Base-by-base conservation (phyloP, 768 basidiomycete genomes). In the Mycena capillaripes region DNA sequence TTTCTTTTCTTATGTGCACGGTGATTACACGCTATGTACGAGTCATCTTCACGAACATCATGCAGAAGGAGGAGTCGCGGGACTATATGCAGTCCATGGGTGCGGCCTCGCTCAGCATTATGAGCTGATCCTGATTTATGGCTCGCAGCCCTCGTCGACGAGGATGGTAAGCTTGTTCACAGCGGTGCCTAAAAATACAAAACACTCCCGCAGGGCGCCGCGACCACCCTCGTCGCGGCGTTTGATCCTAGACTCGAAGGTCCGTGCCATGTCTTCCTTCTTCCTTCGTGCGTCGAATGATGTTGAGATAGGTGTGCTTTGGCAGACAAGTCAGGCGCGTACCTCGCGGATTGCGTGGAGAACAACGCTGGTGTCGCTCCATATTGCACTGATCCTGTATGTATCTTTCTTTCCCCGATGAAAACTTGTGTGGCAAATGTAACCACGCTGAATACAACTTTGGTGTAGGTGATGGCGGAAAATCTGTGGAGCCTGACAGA, bases 141-240 rank as follows among this genome's bases (percentile, higher is more conserved):
- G 2, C 55, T 23, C 32, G 2, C 32, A 56, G 55, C 21, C 32
- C 1, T 56, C 32, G 9, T 56, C 1, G 55, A 36, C 32, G 32
- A 21, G 11, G 55, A 56, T 10, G 55, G 55, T 27, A 9, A 36
- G 32, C 30, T 27, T 23, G 12, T 23, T 10, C 32, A 2, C 55
- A 36, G 27, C 32, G 5, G 4, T 21, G 10, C 21, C 21, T 42
- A 23, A 27, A 17, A 60, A n/a, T 69, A 11, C 16, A 62, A 62
- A 25, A 70, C 50, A 12, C 12, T 70, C 30, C 36, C 36, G 19
- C 61, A 63, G n/a, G 61, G 52, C 36, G 60, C 61, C 25, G 60
- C 61, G 25, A 70, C 60, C 50, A 70, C 69, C n/a, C 2, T 70
- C 29, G 69, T 62, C n/a, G 69, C 69, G 27, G 50, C 69, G 9